Evolutionary conservation across 352 stramenopile species (phyloP), one percentile per base, ranked within the genome.

Genomic region (Globisporangium uncinulatum): DNA sequence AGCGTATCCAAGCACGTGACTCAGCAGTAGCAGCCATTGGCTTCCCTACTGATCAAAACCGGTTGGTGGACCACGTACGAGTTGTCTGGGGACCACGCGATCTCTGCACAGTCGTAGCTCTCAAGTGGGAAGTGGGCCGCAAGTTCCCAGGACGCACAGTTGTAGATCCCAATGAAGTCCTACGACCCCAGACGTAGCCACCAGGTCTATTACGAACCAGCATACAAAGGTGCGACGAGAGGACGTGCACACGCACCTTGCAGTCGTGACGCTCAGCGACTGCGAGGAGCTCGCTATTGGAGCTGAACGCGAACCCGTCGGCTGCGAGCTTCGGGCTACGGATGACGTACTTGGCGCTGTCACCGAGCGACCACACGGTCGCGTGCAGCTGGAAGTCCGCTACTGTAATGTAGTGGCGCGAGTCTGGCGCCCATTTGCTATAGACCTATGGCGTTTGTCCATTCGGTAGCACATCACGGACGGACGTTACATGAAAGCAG

Each of bases 321-420:
- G 58, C 74, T 9, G 67, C 67, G 43, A 94, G 70, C 54, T 94
- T 94, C 9, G 84, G 84, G 48, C 70, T 73, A 6, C 78, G 70
- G 53, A 92, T 87, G 44, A 73, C 71, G 29, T 70, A 86, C 24
- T 83, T 76, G 20, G 74, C 74, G 6, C 71, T 60, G 52, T 90
- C 74, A n/a, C 71, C 44, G 5, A 94, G 67, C 19, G 79, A 91
- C 84, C 84, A 94, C 32, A 94, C 79, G 3, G 78, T 92, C 24
- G 79, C 82, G 50, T 92, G 83, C 21, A 94, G 63, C 58, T 89
- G 82, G 50, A 94, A 94, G 63, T 94, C 84, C n/a, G 83, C 86
- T 13, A 94, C 76, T 0, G 82, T 92, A 53, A 94, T 65, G 6
- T 91, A 53, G 46, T 94, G 83, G 15, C 79, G 74, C 47, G 78